Evolutionary conservation across 345 rosid species (phyloP), one percentile per base, ranked within the genome.

Genomic region (Brassica rapa): DNA sequence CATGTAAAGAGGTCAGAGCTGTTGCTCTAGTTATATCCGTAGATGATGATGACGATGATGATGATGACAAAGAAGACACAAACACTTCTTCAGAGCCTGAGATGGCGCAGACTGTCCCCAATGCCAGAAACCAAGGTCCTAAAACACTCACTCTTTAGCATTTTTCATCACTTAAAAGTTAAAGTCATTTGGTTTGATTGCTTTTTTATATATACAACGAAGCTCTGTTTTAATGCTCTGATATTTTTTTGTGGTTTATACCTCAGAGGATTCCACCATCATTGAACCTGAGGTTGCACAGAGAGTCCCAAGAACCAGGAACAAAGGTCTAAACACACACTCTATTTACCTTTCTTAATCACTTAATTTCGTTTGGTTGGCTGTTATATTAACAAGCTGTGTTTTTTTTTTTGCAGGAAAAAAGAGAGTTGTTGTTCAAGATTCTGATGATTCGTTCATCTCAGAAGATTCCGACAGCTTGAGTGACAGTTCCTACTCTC

Each of bases 81-180:
- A 23, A 66, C 56, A 23, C 19, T 66, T 66, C 70, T 66, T 66
- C 56, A 5, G 19, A 66, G 1, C 56, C 15, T 64, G 68, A 19
- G 27, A 16, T 64, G 46, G 7, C 24, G 0, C 39, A 33, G 21
- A 33, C 68, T 15, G 25, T 33, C 14, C 68, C 46, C 12, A 33
- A 0, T 10, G 25, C 30, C 29, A 4, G 4, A 12, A 37, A 65
- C 53, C 41, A 46, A 46, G 55, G 55, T 46, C 21, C 56, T 53
- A 53, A 53, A 7, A 3, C n/a, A 57, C 41, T 32, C 32, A 59
- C 9, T 61, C 4, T 25, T 56, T 57, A 57, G 29, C 29, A 2
- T 57, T 57, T 49, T 16, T 41, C 14, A 57, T 57, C 62, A 57
- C 62, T 57, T 57, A 0, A 35, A 11, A 51, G 6, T 4, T 19